Percentiles rank a stretch among this genome's conserved stretches.
phyloP scores from a whole-genome alignment of 768 basidiomycete species.

The Lyophyllum shimeji region DNA sequence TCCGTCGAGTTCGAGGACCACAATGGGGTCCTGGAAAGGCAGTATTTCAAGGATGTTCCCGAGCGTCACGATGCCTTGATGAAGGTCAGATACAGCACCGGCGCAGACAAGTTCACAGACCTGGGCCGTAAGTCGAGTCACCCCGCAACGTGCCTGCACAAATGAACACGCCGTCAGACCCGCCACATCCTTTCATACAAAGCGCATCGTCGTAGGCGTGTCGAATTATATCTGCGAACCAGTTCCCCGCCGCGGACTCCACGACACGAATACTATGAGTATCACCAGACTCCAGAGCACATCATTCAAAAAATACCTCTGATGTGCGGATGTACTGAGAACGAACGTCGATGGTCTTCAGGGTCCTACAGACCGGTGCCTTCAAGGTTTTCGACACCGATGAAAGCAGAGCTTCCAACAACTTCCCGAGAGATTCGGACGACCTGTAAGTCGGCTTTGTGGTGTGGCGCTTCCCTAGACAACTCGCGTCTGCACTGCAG shows the following conservation, averaged over 20 bases:
- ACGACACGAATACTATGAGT: slow-evolving; percentile 1
- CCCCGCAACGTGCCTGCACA: slow-evolving; percentile 85
- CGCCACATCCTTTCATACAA: slow-evolving; percentile 54
- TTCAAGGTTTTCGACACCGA: slow-evolving; percentile 70
- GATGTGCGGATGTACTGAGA: slow-evolving; percentile 71
- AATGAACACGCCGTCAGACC: slow-evolving; percentile 79
- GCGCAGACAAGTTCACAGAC: slow-evolving; percentile 33
- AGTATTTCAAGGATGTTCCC: slow-evolving; percentile 89
- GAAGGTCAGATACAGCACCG: not conserved
- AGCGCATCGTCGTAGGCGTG: slow-evolving; percentile 80
- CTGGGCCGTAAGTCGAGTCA: slow-evolving; percentile 82
- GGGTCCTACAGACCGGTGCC: slow-evolving; percentile 73
- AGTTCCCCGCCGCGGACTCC: slow-evolving; percentile 72
- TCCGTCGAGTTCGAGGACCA: slow-evolving; percentile 82
- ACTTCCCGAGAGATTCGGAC: slow-evolving; percentile 50
- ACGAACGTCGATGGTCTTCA: slow-evolving; percentile 67
- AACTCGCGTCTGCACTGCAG: not conserved
- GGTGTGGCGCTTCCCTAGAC: slow-evolving; percentile 62
- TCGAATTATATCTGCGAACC: slow-evolving; percentile 82
- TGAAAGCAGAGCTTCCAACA: slow-evolving; percentile 64
- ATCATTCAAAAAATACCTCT: slow-evolving; percentile 47
- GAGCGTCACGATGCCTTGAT: slow-evolving; percentile 72
- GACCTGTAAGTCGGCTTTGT: slow-evolving; percentile 60
- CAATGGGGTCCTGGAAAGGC: slow-evolving; percentile 83
- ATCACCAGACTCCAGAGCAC: not conserved